Percentiles rank a stretch among this genome's conserved stretches.
phyloP scores from a whole-genome alignment of 2,329 filamentous ascomycete genomes.

The Fonsecaea multimorphosa region DNA sequence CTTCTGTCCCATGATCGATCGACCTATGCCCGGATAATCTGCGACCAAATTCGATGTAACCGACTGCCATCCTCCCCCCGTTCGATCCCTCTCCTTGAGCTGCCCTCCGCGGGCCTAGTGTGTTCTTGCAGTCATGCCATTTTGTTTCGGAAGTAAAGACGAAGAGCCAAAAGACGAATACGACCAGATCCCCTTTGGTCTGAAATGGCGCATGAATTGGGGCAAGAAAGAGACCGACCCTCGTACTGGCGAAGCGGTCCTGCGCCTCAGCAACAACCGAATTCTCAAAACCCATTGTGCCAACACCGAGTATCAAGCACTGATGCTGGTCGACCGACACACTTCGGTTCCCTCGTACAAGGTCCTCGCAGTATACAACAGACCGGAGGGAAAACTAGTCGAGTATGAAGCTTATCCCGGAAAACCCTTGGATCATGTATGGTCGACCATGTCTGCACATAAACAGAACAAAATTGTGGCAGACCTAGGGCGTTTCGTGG shows the following conservation, averaged over 20 bases:
- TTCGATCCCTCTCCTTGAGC: slow-evolving; percentile 2
- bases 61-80: background rate
- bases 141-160: slow-evolving; percentile 34
- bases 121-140: slow-evolving; percentile 30
- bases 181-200: slow-evolving; percentile 35
- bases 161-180: slow-evolving; percentile 38
- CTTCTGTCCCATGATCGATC: slow-evolving; percentile 21
- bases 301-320: slow-evolving; percentile 39
- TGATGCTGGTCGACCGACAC: slow-evolving; percentile 37
- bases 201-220: slow-evolving; percentile 38
- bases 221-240: slow-evolving; percentile 37
- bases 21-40: slow-evolving; percentile 6
- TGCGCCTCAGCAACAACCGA: slow-evolving; percentile 36
- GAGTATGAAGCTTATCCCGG: slow-evolving; percentile 39
- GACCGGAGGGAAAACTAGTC: slow-evolving; percentile 39
- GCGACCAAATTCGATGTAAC: slow-evolving; percentile 22
- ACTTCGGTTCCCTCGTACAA: slow-evolving; percentile 38
- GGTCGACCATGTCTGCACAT: slow-evolving; percentile 35
- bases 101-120: slow-evolving; percentile 1
- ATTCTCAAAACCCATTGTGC: slow-evolving; percentile 38
- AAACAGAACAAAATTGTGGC: slow-evolving; percentile 38
- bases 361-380: slow-evolving; percentile 37
- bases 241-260: slow-evolving; percentile 32
- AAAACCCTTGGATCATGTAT: slow-evolving; percentile 32
- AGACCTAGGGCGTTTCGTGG: slow-evolving; percentile 38